Percentiles rank a stretch among this genome's conserved stretches.
Evolutionary conservation across 352 stramenopile genomes (phyloP).

Genomic region (Halophytophthora polymorphica): DNA sequence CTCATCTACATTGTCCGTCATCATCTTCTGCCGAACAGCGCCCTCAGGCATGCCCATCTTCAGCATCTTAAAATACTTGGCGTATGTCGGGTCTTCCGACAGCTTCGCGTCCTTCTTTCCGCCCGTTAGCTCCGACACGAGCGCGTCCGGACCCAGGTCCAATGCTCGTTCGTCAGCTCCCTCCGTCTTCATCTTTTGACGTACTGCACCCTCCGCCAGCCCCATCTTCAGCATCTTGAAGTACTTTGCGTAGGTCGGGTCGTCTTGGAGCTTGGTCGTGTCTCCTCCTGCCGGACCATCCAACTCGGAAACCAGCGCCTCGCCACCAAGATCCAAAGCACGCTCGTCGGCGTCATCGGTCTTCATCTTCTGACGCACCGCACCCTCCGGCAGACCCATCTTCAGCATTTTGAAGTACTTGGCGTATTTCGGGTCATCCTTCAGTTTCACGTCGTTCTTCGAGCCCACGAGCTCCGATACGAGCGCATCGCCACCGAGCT

Average conservation of each 20-base stretch:
- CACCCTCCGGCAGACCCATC: slow-evolving; percentile 80
- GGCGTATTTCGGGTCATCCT: slow-evolving; percentile 43
- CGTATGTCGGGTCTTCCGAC: slow-evolving; percentile 28
- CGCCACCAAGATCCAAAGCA: slow-evolving; percentile 53
- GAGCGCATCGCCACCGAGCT: slow-evolving; percentile 34
- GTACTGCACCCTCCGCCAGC: slow-evolving; percentile 80
- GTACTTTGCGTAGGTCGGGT: slow-evolving; percentile 84
- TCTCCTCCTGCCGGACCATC: slow-evolving; percentile 19
- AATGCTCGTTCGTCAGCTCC: slow-evolving; percentile 36
- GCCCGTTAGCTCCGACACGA: slow-evolving; percentile 19
- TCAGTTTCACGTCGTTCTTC: slow-evolving; percentile 14
- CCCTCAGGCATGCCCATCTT: slow-evolving; percentile 87
- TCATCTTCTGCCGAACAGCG: slow-evolving; percentile 85
- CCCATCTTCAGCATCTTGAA: slow-evolving; percentile 95
- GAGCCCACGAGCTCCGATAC: slow-evolving; percentile 20
- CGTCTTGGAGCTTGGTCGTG: slow-evolving; percentile 42
- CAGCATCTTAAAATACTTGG: slow-evolving; percentile 94
- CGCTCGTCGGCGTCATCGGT: slow-evolving; percentile 42
- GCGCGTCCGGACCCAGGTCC: slow-evolving; percentile 37
- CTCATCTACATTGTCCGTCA: slow-evolving; percentile 41
- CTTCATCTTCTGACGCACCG: slow-evolving; percentile 85
- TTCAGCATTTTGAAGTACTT: slow-evolving; percentile 95
- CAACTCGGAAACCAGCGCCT: slow-evolving; percentile 45
- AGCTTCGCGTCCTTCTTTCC: too few relatives aligned
- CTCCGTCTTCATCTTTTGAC: slow-evolving; percentile 79